A percentile compares a stretch with the other conserved stretches of the same genome.
phyloP scores from a whole-genome alignment of 768 basidiomycete genomes.

The Mycena haematopus region DNA sequence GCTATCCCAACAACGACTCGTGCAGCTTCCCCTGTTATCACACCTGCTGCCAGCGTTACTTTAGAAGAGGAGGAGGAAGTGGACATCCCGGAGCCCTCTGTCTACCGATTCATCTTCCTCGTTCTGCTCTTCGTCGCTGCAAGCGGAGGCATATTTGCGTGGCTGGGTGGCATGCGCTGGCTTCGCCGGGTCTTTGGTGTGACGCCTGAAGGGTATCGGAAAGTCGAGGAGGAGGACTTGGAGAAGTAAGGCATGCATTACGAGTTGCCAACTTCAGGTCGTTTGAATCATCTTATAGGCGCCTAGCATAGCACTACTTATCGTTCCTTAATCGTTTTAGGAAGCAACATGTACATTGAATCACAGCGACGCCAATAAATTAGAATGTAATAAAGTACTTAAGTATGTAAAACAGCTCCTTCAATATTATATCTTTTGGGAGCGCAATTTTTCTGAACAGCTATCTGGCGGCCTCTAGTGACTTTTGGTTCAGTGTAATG shows the following conservation, averaged over 20 bases:
- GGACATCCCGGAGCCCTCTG: constrained; percentile 22
- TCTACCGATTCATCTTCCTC: constrained; percentile 43
- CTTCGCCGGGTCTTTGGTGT: constrained; percentile 48
- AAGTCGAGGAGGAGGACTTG: constrained; percentile 55
- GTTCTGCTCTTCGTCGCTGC: constrained; percentile 53
- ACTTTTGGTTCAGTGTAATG: too few relatives aligned
- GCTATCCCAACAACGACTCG: constrained; percentile 6
- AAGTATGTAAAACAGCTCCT: too few relatives aligned
- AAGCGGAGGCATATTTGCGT: constrained; percentile 51
- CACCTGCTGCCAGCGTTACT: constrained; percentile 20
- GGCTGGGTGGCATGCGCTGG: constrained; percentile 59
- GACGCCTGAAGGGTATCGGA: constrained; percentile 47
- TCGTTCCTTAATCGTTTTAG: neutral
- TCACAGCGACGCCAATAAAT: neutral
- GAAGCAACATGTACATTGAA: neutral
- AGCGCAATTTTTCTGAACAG: too few relatives aligned
- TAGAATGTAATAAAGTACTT: neutral
- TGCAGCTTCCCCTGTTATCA: constrained; percentile 16
- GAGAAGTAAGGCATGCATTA: constrained; percentile 49
- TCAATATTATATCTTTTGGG: too few relatives aligned
- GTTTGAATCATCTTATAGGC: constrained; percentile 19
- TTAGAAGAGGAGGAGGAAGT: constrained; percentile 30
- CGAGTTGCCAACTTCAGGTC: constrained; percentile 6
- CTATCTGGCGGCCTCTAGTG: too few relatives aligned
- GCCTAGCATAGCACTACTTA: constrained; percentile 14